phyloP scores from a whole-genome alignment of 2,329 filamentous ascomycete species.

The Colletotrichum lindemuthianum region DNA sequence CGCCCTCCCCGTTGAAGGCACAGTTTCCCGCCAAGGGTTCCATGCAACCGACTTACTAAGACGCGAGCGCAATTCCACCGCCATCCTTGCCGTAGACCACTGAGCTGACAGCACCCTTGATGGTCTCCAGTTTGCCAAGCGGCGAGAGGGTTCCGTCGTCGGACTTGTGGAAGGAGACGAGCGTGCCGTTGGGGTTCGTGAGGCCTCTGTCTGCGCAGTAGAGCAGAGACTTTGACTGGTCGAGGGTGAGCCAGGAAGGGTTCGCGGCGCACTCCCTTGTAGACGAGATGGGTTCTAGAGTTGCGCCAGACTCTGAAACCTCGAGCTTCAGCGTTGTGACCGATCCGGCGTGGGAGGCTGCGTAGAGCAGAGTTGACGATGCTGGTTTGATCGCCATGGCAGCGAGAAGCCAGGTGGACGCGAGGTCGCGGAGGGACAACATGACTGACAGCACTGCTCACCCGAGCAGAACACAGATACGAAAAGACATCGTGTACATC shows the following conservation, averaged over 20 bases:
- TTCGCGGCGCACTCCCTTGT: slow-evolving; percentile 35
- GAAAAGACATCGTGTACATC: not conserved
- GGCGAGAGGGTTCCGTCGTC: slow-evolving; percentile 25
- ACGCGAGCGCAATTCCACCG: slow-evolving; percentile 35
- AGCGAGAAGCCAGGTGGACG: slow-evolving; percentile 19
- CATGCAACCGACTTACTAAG: slow-evolving; percentile 34
- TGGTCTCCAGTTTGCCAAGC: slow-evolving; percentile 31
- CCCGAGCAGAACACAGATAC: not conserved
- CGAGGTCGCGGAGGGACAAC: slow-evolving; percentile 15
- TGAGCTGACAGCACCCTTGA: slow-evolving; percentile 36
- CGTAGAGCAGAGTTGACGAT: slow-evolving; percentile 55
- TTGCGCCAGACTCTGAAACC: slow-evolving; percentile 8
- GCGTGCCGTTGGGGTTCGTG: slow-evolving; percentile 27
- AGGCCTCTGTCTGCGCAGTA: slow-evolving; percentile 33
- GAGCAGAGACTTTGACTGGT: slow-evolving; percentile 31
- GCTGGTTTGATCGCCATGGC: slow-evolving; percentile 39
- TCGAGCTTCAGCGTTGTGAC: slow-evolving; percentile 57
- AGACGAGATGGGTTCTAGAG: slow-evolving; percentile 19
- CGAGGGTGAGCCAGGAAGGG: slow-evolving; percentile 35
- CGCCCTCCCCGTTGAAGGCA: too few species aligned
- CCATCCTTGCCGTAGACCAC: slow-evolving; percentile 32
- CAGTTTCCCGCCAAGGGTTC: not conserved
- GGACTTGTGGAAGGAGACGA: slow-evolving; percentile 33
- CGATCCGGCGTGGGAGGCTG: slow-evolving; percentile 58
- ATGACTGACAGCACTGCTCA: not conserved